These are phyloP conservation scores for Crinitomyces ghanaensis DNA, from an alignment of 805 yeast genomes.

Conservation along the genomic window DNA sequence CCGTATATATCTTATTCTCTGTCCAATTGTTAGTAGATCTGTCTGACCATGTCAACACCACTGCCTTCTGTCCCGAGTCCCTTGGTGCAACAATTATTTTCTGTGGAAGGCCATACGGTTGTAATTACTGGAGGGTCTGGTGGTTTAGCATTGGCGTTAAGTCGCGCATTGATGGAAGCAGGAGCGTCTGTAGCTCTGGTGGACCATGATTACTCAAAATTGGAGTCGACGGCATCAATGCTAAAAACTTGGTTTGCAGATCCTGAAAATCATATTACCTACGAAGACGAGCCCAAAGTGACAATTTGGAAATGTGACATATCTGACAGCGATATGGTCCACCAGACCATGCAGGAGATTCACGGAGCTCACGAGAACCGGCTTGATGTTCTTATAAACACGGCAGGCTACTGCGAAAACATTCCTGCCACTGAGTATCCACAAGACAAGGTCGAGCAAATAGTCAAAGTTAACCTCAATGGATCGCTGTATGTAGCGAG, in stretches of 20 bases:
- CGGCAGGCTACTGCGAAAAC: constrained; percentile 83
- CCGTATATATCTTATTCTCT: too few species aligned
- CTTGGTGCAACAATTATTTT: too few species aligned
- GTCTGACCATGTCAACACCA: too few species aligned
- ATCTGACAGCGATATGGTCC: constrained; percentile 51
- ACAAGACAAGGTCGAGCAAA: constrained; percentile 51
- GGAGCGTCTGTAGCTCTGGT: constrained; percentile 69
- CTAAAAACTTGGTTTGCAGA: constrained; percentile 36
- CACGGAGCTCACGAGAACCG: constrained; percentile 48
- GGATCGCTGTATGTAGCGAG: constrained; percentile 71
- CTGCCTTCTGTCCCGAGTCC: too few species aligned
- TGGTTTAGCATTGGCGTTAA: constrained; percentile 54
- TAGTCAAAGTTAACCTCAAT: constrained; percentile 59
- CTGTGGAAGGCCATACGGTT: constrained; percentile 44
- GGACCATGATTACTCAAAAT: constrained; percentile 53
- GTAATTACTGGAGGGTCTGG: constrained; percentile 77
- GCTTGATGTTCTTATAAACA: constrained; percentile 56
- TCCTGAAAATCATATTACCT: constrained; percentile 7
- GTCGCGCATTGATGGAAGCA: constrained; percentile 59
- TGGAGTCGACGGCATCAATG: constrained; percentile 43
- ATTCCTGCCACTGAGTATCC: constrained; percentile 70
- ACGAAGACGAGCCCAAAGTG: constrained; percentile 21
- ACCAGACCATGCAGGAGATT: constrained; percentile 40
- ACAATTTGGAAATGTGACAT: constrained; percentile 64
- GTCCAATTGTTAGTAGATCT: too few species aligned